Conservation (phyloP, 345 rosid species). For the Rhizophora apiculata region DNA sequence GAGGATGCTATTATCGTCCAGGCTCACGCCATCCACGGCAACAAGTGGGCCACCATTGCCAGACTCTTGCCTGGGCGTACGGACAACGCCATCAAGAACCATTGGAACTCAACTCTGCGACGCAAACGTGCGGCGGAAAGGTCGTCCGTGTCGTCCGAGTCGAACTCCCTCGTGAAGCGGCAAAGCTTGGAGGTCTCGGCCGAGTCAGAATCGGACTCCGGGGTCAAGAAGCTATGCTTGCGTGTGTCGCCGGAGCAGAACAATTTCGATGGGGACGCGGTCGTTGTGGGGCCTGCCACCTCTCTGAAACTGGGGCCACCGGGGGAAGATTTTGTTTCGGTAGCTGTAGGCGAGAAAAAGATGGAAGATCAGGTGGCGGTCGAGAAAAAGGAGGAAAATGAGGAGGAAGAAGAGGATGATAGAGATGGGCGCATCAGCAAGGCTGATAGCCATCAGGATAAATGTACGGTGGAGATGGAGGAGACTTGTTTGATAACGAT, state of each 20-base stretch:
- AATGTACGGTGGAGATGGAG: constrained; percentile 18
- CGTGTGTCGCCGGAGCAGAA: constrained; percentile 16
- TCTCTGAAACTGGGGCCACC: constrained; percentile 45
- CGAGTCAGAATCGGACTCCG: constrained; percentile 29
- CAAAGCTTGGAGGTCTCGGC: constrained; percentile 7
- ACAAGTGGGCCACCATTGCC: constrained; percentile 70
- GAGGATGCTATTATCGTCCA: constrained; percentile 51
- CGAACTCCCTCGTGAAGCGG: constrained; percentile 30
- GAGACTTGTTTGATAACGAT: constrained; percentile 37
- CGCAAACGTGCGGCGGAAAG: constrained; percentile 25
- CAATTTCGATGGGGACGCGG: constrained; percentile 8
- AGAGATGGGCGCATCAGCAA: background rate
- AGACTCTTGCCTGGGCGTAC: constrained; percentile 62
- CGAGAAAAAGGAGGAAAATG: background rate
- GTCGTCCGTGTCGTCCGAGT: constrained; percentile 34
- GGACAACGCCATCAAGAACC: constrained; percentile 65
- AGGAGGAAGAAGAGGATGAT: constrained; percentile 9
- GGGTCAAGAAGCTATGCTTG: constrained; percentile 31
- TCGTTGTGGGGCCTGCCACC: constrained; percentile 30
- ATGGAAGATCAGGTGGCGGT: constrained; percentile 6
- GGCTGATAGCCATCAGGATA: background rate
- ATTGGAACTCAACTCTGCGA: constrained; percentile 62
- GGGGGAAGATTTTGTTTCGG: constrained; percentile 22
- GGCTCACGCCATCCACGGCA: constrained; percentile 54
- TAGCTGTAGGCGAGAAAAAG: background rate